Base-by-base conservation (phyloP, 805 yeast genomes). In the Peterozyma toletana region DNA sequence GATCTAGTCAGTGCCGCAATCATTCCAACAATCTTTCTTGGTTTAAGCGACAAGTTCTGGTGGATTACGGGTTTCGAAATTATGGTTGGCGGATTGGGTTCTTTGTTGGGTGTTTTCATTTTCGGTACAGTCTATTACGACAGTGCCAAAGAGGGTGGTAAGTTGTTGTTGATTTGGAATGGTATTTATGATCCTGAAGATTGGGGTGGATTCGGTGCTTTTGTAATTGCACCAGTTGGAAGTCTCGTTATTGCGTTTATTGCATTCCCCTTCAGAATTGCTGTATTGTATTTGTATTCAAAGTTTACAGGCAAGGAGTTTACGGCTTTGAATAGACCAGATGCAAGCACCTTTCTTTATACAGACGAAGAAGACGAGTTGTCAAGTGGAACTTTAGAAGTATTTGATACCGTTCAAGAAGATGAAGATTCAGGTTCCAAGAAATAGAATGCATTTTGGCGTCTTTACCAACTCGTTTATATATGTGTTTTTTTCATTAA, bases 141-240 rank as follows among this genome's bases (percentile, higher is more conserved):
- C 33, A 64, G 67, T 55, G 91, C 95, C 9, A 61, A 64, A 42
- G 86, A 80, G 48, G 97, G 96, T 53, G 96, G 84, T 14, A 72
- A 72, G 48, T 70, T 90, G 41, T 64, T 90, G 42, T 66, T 90
- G 46, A 70, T 90, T 42, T 77, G 82, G 78, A 80, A 84, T 54
- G 96, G 97, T 37, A 66, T 90, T 27, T 90, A 90, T 56, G 67
- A 73, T 48, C 67, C 75, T 5, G 75, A 73, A 40, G 96, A 90
- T 58, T 90, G 96, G 96, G 86, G 95, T 54, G 81, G 95, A 0
- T 90, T 90, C 66, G 97, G 96, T 18, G 96, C 96, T 2, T 90
- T 90, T 63, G 91, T 86, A 6, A 85, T 83, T 49, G 93, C 96
- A 1, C 96, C 96, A 5, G 71, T 81, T 35, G 95, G 91, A 27